Conservation (phyloP, 108 stramenopile species). For the Bacterosira constricta region DNA sequence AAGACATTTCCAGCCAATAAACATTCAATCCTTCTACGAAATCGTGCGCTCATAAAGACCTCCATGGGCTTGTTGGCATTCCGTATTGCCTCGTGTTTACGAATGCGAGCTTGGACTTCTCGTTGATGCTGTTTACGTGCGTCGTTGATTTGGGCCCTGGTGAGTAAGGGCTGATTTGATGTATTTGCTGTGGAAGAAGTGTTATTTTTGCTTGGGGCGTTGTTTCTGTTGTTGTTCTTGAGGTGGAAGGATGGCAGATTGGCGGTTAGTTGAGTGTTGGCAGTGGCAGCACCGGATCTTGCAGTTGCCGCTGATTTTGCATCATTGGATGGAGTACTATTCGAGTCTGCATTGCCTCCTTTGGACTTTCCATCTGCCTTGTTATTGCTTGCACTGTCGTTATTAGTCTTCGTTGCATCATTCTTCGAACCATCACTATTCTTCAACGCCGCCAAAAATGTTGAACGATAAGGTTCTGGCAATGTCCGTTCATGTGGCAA, state of each 20-base stretch:
- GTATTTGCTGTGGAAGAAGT: too few species aligned
- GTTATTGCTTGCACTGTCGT: not conserved
- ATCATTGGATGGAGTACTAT: too few species aligned
- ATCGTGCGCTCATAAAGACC: constrained; percentile 71
- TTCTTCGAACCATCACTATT: constrained; percentile 32
- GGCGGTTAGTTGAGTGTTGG: constrained; percentile 36
- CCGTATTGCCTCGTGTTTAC: constrained; percentile 72
- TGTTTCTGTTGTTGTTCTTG: not conserved
- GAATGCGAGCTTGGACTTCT: constrained; percentile 58
- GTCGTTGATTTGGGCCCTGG: constrained; percentile 53
- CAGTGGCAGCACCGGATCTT: too few species aligned
- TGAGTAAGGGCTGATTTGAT: too few species aligned
- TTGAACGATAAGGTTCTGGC: constrained; percentile 91
- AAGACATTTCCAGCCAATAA: constrained; percentile 46
- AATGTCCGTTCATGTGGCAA: constrained; percentile 91
- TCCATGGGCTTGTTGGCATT: constrained; percentile 78
- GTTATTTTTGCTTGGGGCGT: too few species aligned
- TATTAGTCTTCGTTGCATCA: not conserved
- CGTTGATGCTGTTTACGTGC: constrained; percentile 46
- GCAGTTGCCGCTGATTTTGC: not conserved
- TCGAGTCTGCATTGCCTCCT: too few species aligned
- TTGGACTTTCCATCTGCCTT: constrained; percentile 1
- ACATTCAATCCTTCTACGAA: constrained; percentile 70
- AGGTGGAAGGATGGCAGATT: constrained; percentile 8
- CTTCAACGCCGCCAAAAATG: constrained; percentile 76